A percentile compares a stretch with the other conserved stretches of the same genome.
These are phyloP conservation scores for Dactylonectria macrodidyma DNA, from an alignment of 2,329 filamentous ascomycete species.

Conservation along the genomic window DNA sequence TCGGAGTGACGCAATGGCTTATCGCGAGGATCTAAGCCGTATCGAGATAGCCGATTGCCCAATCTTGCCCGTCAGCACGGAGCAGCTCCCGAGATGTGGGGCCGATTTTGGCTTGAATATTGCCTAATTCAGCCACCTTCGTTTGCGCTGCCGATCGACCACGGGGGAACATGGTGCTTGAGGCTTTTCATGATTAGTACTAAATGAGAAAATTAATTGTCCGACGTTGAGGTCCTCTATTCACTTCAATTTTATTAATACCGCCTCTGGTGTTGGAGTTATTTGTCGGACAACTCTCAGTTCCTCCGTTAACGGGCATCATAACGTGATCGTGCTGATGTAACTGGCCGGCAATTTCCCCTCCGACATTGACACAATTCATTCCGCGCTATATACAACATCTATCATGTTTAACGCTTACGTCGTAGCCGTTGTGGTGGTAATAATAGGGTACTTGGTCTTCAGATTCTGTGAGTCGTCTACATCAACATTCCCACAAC, in stretches of 20 bases:
- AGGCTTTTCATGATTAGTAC: background rate
- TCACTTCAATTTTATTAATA: background rate
- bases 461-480: background rate
- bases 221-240: background rate
- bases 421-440: background rate
- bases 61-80: conserved; percentile 13
- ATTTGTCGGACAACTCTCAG: background rate
- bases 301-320: background rate
- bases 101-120: background rate
- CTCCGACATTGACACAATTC: too few species aligned
- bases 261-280: too few species aligned
- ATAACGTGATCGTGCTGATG: background rate
- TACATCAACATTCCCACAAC: background rate
- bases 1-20: background rate
- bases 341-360: background rate
- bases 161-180: background rate
- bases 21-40: conserved; percentile 9
- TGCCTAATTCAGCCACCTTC: background rate
- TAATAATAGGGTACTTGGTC: background rate
- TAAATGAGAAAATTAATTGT: background rate
- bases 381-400: too few species aligned
- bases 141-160: too few species aligned
- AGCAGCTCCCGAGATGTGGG: background rate
- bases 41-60: conserved; percentile 24
- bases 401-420: background rate